Conservation (phyloP, 2,329 filamentous ascomycete genomes). For the Zasmidium cellare region DNA sequence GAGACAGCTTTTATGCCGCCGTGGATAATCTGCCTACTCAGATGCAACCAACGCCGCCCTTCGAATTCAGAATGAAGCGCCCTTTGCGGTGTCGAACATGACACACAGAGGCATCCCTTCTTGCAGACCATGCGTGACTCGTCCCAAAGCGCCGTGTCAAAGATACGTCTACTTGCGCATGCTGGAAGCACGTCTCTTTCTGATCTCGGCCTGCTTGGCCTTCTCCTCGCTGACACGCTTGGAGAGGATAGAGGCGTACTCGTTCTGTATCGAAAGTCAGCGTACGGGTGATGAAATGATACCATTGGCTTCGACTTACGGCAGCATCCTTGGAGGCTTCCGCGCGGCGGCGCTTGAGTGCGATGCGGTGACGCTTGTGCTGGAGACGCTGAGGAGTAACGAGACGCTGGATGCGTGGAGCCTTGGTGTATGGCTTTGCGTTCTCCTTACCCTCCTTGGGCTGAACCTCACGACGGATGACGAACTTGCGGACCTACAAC, state of each 20-base stretch:
- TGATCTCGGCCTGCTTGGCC: constrained; percentile 85
- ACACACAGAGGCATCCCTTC: constrained; percentile 12
- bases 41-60: constrained; percentile 13
- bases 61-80: constrained; percentile 19
- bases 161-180: constrained; percentile 69
- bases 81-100: constrained; percentile 16
- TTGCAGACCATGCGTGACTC: constrained; percentile 10
- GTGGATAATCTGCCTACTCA: constrained; percentile 1
- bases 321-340: constrained; percentile 99
- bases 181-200: constrained; percentile 96
- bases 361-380: constrained; percentile 98
- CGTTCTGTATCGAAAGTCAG: constrained; percentile 66
- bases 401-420: constrained; percentile 99
- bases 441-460: constrained; percentile 82
- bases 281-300: constrained; percentile 11
- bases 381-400: constrained; percentile 99
- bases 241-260: constrained; percentile 94
- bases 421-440: constrained; percentile 99
- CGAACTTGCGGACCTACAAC: constrained; percentile 92
- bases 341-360: constrained; percentile 96
- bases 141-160: neutral
- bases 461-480: constrained; percentile 97
- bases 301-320: constrained; percentile 60
- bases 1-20: constrained; percentile 12
- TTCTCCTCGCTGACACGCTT: constrained; percentile 98